phyloP scores from a whole-genome alignment of 352 stramenopile genomes.

The Globisporangium megalacanthum region DNA sequence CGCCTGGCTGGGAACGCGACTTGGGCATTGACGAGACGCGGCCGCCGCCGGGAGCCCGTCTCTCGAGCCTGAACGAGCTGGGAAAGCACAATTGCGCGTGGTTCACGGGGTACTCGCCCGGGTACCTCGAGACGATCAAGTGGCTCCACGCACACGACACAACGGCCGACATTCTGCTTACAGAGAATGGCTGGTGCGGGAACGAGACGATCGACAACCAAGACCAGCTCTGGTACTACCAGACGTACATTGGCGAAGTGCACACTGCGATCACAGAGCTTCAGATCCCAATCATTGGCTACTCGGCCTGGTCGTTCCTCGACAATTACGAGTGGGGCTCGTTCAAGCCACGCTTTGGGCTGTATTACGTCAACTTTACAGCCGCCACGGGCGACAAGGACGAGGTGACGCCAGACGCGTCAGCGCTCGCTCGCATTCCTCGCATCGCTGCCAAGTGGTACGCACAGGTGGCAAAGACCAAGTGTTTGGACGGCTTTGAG shows the following conservation, averaged over 20 bases:
- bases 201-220: conserved; percentile 40
- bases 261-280: conserved; percentile 49
- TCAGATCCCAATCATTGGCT: conserved; percentile 80
- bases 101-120: conserved; percentile 39
- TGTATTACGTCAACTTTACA: conserved; percentile 1
- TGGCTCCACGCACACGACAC: conserved; percentile 57
- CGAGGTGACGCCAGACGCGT: conserved; percentile 15
- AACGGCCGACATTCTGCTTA: conserved; percentile 46
- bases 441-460: conserved; percentile 56
- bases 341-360: conserved; percentile 42
- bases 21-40: conserved; percentile 47
- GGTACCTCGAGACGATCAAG: conserved; percentile 56
- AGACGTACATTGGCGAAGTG: conserved; percentile 48
- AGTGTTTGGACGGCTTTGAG: conserved; percentile 41
- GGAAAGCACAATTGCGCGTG: conserved; percentile 29
- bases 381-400: conserved; percentile 20
- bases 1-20: conserved; percentile 38
- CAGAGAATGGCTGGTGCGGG: conserved; percentile 62
- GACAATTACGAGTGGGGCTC: conserved; percentile 92
- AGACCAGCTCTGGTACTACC: conserved; percentile 58
- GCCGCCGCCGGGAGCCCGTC: conserved; percentile 48
- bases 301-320: conserved; percentile 92
- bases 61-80: conserved; percentile 20
- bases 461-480: conserved; percentile 40
- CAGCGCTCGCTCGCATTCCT: conserved; percentile 30